Evolutionary conservation across 108 stramenopile species (phyloP).

Genomic region (Parietichytrium sp.): DNA sequence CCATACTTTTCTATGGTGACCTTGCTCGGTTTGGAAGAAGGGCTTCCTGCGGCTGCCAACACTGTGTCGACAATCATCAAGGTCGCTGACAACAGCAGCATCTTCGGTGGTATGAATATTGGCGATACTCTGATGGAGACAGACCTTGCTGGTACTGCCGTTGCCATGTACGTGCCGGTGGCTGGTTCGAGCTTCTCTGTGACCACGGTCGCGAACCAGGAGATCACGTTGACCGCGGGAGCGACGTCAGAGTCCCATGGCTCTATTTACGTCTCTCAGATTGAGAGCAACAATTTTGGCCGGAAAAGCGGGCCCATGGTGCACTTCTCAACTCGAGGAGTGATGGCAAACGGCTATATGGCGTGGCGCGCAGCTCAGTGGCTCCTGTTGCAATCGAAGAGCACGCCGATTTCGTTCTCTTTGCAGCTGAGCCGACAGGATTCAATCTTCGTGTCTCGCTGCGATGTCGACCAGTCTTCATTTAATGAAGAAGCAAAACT

Average conservation of each 20-base stretch:
- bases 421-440: neutral
- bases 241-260: neutral
- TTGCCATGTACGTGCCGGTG: neutral
- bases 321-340: constrained; percentile 10
- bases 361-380: constrained; percentile 23
- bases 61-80: neutral
- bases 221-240: neutral
- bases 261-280: neutral
- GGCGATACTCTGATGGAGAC: neutral
- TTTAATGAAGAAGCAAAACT: neutral
- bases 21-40: neutral
- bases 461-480: neutral
- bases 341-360: constrained; percentile 8
- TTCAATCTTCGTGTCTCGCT: neutral
- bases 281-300: neutral
- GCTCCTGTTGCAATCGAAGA: no score
- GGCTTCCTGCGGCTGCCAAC: neutral
- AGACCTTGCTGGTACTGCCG: neutral
- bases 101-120: neutral
- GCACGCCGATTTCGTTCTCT: no score
- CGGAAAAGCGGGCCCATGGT: constrained; percentile 9
- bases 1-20: neutral
- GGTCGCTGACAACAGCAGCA: neutral
- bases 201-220: neutral
- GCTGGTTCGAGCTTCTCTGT: neutral